Percentiles rank a stretch among this genome's conserved stretches.
phyloP scores from a whole-genome alignment of 176 grass and related monocot genomes.

The Oryza longistaminata region DNA sequence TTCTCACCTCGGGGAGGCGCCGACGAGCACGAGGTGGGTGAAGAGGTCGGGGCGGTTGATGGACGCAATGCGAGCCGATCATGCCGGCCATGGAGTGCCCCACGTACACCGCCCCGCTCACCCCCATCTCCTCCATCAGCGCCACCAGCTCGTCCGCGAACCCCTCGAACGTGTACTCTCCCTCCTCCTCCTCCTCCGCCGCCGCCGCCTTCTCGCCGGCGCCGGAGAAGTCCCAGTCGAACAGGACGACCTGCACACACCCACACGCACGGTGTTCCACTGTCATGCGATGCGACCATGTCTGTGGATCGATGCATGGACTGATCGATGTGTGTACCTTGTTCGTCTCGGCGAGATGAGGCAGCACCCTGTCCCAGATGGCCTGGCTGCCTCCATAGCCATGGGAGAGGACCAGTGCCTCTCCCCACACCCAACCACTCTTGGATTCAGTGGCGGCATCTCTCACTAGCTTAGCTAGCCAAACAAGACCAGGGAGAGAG shows the following conservation, averaged over 20 bases:
- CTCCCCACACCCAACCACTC: constrained; percentile 56
- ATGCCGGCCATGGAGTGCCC: constrained; percentile 92
- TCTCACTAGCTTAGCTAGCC: not conserved
- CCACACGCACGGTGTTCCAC: too few relatives aligned
- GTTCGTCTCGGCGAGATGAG: constrained; percentile 52
- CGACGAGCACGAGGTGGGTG: constrained; percentile 62
- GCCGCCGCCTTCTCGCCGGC: not conserved
- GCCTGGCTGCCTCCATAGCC: constrained; percentile 70
- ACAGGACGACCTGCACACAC: constrained; percentile 50
- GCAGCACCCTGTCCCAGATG: constrained; percentile 66
- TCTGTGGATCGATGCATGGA: too few relatives aligned
- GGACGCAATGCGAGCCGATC: constrained; percentile 81
- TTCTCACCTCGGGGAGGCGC: constrained; percentile 65
- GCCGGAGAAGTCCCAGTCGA: constrained; percentile 83
- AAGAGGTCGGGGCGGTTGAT: constrained; percentile 71
- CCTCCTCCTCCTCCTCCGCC: not conserved
- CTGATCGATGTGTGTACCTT: constrained; percentile 4
- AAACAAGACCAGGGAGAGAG: not conserved
- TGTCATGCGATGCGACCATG: too few relatives aligned
- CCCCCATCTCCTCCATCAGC: constrained; percentile 58
- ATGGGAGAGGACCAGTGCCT: constrained; percentile 68
- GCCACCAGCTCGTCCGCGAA: constrained; percentile 55
- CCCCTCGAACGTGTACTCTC: constrained; percentile 59
- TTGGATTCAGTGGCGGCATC: constrained; percentile 65
- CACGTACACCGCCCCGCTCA: constrained; percentile 47